phyloP scores from a whole-genome alignment of 345 rosid genomes.

The Syzygium aromaticum region DNA sequence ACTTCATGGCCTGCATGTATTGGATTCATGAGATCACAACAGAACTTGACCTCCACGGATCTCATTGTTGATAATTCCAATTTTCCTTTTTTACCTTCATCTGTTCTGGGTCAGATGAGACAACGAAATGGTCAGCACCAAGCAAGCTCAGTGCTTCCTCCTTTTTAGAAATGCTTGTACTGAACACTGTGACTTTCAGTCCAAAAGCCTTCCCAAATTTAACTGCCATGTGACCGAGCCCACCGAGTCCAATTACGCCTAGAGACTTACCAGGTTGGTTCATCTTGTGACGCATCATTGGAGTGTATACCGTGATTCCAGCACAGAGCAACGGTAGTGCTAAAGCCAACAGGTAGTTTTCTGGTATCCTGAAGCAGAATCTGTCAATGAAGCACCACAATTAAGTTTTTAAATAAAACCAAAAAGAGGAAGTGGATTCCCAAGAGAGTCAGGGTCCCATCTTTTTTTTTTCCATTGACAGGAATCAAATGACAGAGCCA shows the following conservation, averaged over 20 bases:
- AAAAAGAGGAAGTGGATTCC: not conserved
- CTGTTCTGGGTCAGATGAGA: slow-evolving; percentile 68
- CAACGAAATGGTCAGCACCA: slow-evolving; percentile 57
- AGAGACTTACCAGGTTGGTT: slow-evolving; percentile 80
- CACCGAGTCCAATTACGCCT: slow-evolving; percentile 87
- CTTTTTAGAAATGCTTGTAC: slow-evolving; percentile 78
- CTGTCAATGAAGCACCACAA: slow-evolving; percentile 17
- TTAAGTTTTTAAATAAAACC: not conserved
- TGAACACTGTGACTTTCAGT: slow-evolving; percentile 63
- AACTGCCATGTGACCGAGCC: slow-evolving; percentile 97
- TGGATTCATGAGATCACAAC: not conserved
- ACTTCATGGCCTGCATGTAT: slow-evolving; percentile 40
- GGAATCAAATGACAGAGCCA: not conserved
- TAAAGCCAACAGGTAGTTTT: slow-evolving; percentile 55
- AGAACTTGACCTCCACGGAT: not conserved
- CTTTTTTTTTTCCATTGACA: fast-evolving
- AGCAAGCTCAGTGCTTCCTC: slow-evolving; percentile 69
- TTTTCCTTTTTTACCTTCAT: slow-evolving; percentile 39
- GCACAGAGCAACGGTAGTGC: slow-evolving; percentile 92
- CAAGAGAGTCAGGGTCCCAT: not conserved
- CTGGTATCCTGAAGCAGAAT: slow-evolving; percentile 72
- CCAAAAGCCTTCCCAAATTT: slow-evolving; percentile 97
- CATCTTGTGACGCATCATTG: slow-evolving; percentile 78
- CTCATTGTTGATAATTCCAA: not conserved
- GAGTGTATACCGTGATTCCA: slow-evolving; percentile 78